Percentiles rank a stretch among this genome's conserved stretches.
Evolutionary conservation across 441 rosid genomes (phyloP).

Genomic region (Breynia disticha): DNA sequence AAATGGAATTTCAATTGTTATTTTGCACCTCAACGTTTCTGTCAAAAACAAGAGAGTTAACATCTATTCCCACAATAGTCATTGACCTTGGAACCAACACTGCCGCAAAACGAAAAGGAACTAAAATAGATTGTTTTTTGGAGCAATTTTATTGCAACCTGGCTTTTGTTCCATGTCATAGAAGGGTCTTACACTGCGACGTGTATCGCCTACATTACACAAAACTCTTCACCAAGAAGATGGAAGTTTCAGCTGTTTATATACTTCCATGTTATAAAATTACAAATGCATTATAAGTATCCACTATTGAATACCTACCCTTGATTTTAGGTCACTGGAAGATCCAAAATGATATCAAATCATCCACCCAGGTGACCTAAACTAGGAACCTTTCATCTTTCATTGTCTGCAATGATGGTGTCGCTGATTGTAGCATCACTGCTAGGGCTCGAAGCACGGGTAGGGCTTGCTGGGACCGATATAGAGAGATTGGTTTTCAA

Average conservation of each 20-base stretch:
- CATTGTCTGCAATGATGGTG: constrained; percentile 13
- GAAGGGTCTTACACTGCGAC: not conserved
- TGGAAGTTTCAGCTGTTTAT: not conserved
- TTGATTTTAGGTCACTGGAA: constrained; percentile 1
- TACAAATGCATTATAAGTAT: not conserved
- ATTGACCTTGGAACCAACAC: no score
- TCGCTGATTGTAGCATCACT: constrained; percentile 56
- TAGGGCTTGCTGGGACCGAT: constrained; percentile 24
- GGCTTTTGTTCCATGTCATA: not conserved
- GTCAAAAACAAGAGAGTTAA: no score
- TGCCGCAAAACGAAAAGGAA: no score
- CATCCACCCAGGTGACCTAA: no score
- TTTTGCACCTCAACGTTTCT: no score
- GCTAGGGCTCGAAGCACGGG: constrained; percentile 29
- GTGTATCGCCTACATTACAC: not conserved
- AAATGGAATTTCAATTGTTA: no score
- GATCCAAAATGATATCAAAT: not conserved
- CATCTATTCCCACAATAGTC: no score
- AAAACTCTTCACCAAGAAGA: not conserved
- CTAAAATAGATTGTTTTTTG: not conserved
- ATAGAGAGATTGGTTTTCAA: constrained; percentile 28
- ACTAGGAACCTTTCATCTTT: constrained; percentile 13
- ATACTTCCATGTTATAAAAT: not conserved
- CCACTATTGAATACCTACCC: not conserved
- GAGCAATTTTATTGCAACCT: not conserved